Percentiles rank a stretch among this genome's conserved stretches.
Evolutionary conservation across 495 filamentous ascomycete genomes (phyloP).

Genomic region (Lindgomyces ingoldianus): DNA sequence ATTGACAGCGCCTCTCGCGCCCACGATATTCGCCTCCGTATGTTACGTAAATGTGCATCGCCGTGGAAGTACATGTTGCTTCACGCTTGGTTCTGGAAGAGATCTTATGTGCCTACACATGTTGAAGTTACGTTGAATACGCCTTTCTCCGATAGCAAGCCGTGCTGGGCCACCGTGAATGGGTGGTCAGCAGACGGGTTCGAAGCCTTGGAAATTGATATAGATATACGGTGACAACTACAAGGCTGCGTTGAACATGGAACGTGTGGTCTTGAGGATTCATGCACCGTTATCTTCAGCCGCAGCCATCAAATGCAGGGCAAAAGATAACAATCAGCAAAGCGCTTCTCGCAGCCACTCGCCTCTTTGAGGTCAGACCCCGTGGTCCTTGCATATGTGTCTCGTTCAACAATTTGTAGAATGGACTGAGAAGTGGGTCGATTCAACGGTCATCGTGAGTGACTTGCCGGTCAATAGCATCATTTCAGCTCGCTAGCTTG

Average conservation of each 20-base stretch:
- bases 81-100: neutral
- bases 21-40: constrained; percentile 23
- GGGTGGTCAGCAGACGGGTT: neutral
- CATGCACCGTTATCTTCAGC: neutral
- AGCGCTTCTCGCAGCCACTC: neutral
- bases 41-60: neutral
- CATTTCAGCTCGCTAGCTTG: neutral
- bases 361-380: too few species aligned
- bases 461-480: neutral
- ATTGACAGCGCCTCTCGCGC: constrained; percentile 12
- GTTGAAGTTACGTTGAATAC: neutral
- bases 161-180: neutral
- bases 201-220: neutral
- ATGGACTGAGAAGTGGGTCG: neutral
- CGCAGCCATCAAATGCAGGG: neutral
- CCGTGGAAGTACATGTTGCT: neutral
- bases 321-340: neutral
- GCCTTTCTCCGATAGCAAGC: neutral
- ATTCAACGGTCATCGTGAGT: neutral
- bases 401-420: too few species aligned
- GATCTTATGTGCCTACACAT: neutral
- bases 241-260: too few species aligned
- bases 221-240: neutral
- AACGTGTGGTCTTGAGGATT: too few species aligned
- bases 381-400: too few species aligned